Evolutionary conservation across 371 early-diverging fungal species (phyloP).

Genomic region (Neoconidiobolus thromboides): DNA sequence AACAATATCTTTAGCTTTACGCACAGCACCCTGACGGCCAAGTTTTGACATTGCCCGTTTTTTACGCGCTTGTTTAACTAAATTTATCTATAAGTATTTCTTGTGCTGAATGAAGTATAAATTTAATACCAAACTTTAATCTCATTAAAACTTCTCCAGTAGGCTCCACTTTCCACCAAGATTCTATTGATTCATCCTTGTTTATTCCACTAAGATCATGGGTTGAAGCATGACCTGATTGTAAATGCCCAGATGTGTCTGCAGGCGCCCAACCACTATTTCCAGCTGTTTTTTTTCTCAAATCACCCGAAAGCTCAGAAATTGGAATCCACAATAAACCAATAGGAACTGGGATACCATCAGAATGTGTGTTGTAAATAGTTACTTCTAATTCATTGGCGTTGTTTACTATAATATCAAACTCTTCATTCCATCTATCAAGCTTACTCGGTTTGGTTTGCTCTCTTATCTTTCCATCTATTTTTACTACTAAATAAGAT

Average conservation of each 20-base stretch:
- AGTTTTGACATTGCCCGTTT: slow-evolving; percentile 14
- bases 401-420: slow-evolving; percentile 63
- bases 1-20: slow-evolving; percentile 52
- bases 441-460: slow-evolving; percentile 39
- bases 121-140: slow-evolving; percentile 3
- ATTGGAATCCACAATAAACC: slow-evolving; percentile 67
- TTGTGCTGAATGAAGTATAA: no score
- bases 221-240: slow-evolving; percentile 13
- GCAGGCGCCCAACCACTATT: slow-evolving; percentile 6
- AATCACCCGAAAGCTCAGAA: slow-evolving; percentile 52
- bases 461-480: slow-evolving; percentile 59
- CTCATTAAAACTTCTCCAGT: slow-evolving; percentile 15
- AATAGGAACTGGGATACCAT: slow-evolving; percentile 34
- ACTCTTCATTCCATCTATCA: slow-evolving; percentile 67
- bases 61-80: not conserved
- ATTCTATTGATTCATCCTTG: not conserved
- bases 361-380: slow-evolving; percentile 38
- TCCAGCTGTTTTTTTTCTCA: slow-evolving; percentile 36
- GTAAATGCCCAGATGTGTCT: not conserved
- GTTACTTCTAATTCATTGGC: slow-evolving; percentile 83
- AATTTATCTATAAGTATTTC: no score
- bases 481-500: slow-evolving; percentile 36
- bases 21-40: slow-evolving; percentile 72
- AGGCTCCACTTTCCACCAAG: slow-evolving; percentile 18
- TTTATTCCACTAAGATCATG: no score